Evolutionary conservation across 2,329 filamentous ascomycete species (phyloP).

Genomic region (Phialocephala sp.): DNA sequence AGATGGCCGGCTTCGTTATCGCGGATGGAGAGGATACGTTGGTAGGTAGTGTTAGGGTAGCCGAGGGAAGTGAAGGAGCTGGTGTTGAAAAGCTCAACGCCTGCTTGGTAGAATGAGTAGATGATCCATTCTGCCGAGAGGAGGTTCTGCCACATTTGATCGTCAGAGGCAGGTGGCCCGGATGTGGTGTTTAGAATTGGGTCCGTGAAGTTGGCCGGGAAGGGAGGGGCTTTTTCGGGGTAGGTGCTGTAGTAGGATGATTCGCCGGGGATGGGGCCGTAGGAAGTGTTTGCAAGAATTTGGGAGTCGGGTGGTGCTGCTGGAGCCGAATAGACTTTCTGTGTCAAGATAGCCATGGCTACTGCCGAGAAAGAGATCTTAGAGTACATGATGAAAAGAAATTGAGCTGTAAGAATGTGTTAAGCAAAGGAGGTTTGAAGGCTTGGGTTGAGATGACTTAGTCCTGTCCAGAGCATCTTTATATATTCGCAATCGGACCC

Average conservation of each 20-base stretch:
- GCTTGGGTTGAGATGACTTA: neutral
- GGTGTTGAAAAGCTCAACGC: conserved; percentile 48
- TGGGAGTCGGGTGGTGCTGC: neutral
- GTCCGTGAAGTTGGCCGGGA: conserved; percentile 46
- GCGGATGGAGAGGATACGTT: conserved; percentile 48
- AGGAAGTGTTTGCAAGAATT: neutral
- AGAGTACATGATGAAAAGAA: neutral
- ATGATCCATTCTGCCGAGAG: conserved; percentile 52
- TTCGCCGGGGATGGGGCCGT: conserved; percentile 42
- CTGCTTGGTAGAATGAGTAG: conserved; percentile 51
- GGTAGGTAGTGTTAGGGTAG: conserved; percentile 48
- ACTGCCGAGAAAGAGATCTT: neutral
- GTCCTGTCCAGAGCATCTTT: neutral
- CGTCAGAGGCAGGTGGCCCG: conserved; percentile 46
- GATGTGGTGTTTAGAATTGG: conserved; percentile 41
- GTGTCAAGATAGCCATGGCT: neutral
- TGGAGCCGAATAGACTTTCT: neutral
- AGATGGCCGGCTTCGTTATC: conserved; percentile 54
- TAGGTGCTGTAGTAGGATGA: conserved; percentile 44
- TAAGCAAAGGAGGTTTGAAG: neutral
- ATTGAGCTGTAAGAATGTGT: neutral
- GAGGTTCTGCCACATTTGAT: conserved; percentile 52
- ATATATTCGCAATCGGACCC: neutral
- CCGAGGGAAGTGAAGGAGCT: conserved; percentile 44
- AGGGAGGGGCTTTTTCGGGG: conserved; percentile 43